phyloP scores from a whole-genome alignment of 225 moss, liverwort and hornwort genomes.

The Antitrichia curtipendula region DNA sequence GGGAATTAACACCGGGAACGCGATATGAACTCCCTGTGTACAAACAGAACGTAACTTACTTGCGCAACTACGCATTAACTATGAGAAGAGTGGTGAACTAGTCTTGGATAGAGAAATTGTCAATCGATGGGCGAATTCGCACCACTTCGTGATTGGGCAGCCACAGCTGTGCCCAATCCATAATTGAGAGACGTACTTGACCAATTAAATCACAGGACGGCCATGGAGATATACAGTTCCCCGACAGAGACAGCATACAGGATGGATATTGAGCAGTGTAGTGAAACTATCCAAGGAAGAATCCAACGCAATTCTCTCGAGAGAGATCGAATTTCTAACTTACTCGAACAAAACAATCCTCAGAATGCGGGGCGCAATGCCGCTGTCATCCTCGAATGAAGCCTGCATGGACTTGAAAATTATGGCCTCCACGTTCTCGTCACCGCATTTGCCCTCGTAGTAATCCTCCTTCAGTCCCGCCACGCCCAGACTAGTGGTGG shows the following conservation, averaged over 20 bases:
- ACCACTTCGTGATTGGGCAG: neutral
- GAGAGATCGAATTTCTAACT: neutral
- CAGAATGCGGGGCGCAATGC: neutral
- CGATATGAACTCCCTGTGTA: too few species aligned
- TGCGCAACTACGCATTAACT: too few species aligned
- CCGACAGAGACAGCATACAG: too few species aligned
- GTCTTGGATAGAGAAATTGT: neutral
- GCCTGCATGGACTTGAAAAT: neutral
- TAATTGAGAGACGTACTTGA: neutral
- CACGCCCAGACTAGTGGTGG: neutral
- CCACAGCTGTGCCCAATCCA: too few species aligned
- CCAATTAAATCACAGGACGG: too few species aligned
- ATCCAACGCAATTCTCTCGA: neutral
- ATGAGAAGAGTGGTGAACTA: neutral
- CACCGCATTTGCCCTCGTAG: neutral
- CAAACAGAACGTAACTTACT: neutral
- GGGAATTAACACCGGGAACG: too few species aligned
- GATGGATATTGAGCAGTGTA: neutral
- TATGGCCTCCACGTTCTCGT: neutral
- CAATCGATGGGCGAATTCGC: neutral
- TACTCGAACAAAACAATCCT: slow-evolving; percentile 4
- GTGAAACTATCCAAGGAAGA: neutral
- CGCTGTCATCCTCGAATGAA: neutral
- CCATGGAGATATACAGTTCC: neutral
- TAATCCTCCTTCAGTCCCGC: neutral